Evolutionary conservation across 2,329 filamentous ascomycete genomes (phyloP), one percentile per base, ranked within the genome.

Genomic region (Cordyceps cateniannulata): DNA sequence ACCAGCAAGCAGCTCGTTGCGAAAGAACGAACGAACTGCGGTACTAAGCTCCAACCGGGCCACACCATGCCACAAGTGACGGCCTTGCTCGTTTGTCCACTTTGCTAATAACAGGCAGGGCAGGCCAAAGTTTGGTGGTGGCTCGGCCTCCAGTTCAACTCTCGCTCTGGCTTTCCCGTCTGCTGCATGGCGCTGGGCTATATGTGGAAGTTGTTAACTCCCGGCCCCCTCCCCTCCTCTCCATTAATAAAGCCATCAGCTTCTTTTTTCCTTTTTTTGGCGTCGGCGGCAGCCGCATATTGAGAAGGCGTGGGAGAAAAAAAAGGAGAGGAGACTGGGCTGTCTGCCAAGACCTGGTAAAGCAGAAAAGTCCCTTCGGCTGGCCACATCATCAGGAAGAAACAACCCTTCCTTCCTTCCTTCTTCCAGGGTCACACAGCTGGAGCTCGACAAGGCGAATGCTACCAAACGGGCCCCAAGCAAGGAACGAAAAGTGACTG

Each of bases 1-100:
- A 59, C 38, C 56, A 48, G 47, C n/a, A n/a, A n/a, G n/a, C n/a
- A n/a, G n/a, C n/a, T n/a, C n/a, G n/a, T n/a, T 24, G 40, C 27
- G 35, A 40, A 35, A 51, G 25, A 51, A 51, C 45, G 56, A 59
- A 59, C 47, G 56, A 59, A 48, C 24, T 22, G n/a, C 32, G 48
- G 56, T 59, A 40, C 24, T 18, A 27, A 20, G 3, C 32, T 42
- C 18, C 38, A 42, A 4, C 38, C 16, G 16, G 16, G 38, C 38
- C 38, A 59, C 55, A 51, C 55, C 55, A 51, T 55, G 22, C 45
- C 24, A 59, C 32, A 29, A 51, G 45, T 44, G 47, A 59, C 55
- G n/a, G 45, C 35, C 22, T 8, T 5, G 44, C 44, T 49, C 2
- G 6, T 14, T 32, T 49, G 55, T 42, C 55, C 56, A 59, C 56